These are phyloP conservation scores for Boletus speciosus DNA, from an alignment of 768 basidiomycete genomes.

Conservation along the genomic window DNA sequence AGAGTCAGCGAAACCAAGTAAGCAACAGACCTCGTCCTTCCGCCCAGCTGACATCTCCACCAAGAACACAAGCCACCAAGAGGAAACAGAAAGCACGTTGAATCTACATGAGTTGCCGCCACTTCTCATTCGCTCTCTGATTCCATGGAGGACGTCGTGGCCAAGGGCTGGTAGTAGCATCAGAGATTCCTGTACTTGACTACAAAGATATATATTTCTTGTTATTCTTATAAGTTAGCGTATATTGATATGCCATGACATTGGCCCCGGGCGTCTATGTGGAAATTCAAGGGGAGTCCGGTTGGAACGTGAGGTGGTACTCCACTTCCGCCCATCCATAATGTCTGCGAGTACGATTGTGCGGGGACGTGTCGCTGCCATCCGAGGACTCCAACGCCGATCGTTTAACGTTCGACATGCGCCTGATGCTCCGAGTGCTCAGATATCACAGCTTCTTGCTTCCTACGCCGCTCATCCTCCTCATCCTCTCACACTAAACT, in stretches of 20 bases:
- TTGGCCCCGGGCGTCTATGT: not conserved
- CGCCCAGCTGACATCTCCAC: not conserved
- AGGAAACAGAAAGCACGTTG: slow-evolving; percentile 22
- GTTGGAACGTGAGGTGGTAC: not conserved
- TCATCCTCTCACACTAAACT: slow-evolving; percentile 68
- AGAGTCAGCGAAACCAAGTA: slow-evolving; percentile 29
- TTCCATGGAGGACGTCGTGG: not conserved
- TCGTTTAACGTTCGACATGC: slow-evolving; percentile 35
- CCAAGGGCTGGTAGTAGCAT: slow-evolving; percentile 5
- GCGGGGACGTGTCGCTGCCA: not conserved
- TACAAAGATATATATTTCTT: slow-evolving; percentile 25
- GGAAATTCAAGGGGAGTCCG: not conserved
- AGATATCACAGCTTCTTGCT: slow-evolving; percentile 58
- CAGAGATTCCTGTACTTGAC: slow-evolving; percentile 17
- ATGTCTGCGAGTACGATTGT: slow-evolving; percentile 6
- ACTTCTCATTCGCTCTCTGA: not conserved
- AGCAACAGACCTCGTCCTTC: slow-evolving; percentile 4
- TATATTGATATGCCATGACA: not conserved
- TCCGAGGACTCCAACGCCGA: slow-evolving; percentile 11
- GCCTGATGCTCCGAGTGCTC: slow-evolving; percentile 47
- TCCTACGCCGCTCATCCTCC: slow-evolving; percentile 60
- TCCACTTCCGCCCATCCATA: not conserved
- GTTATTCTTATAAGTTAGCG: slow-evolving; percentile 17
- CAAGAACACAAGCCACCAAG: slow-evolving; percentile 24
- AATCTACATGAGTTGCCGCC: slow-evolving; percentile 10